Base-by-base conservation (phyloP, 768 basidiomycete species). In the Naganishia friedmannii region DNA sequence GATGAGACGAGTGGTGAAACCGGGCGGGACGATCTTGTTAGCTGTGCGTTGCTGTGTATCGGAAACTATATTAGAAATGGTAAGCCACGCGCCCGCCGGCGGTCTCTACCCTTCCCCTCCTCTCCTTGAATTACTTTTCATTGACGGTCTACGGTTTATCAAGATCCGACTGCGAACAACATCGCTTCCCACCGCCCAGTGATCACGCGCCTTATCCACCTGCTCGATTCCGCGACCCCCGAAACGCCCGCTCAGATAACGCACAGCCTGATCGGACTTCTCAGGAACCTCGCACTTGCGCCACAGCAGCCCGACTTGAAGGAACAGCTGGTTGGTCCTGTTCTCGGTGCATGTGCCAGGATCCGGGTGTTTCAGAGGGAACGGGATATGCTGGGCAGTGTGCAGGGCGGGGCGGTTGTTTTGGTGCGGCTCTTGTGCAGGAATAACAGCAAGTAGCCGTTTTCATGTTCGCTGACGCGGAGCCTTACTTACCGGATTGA, bases 31-130 rank as follows among this genome's bases (percentile, higher is more conserved):
- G 60, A 63, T 63, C 39, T 63, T 8, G 42, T 45, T 6, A 45
- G 39, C 29, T 63, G 60, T 42, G 60, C 21, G 26, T 63, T 63
- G 39, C 13, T 63, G 39, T 63, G 60, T 46, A 26, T 63, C 23
- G 60, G 42, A 19, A 63, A 63, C 26, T 63, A 63, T 46, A 45
- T 63, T 3, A 63, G 12, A 26, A 45, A 6, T 21, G 60, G 60
- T 63, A 45, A 51, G 48, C 6, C 6, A 3, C 45, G 34, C 34
- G 34, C 4, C 34, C n/a, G n/a, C n/a, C n/a, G n/a, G n/a, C n/a
- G n/a, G n/a, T n/a, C n/a, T n/a, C n/a, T n/a, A n/a, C n/a, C n/a
- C n/a, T n/a, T n/a, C n/a, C n/a, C n/a, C n/a, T n/a, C n/a, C n/a
- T n/a, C n/a, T n/a, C n/a, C n/a, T n/a, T n/a, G n/a, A n/a, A n/a